These are phyloP conservation scores for Lagerstroemia speciosa DNA, from an alignment of 345 rosid species.

Conservation along the genomic window DNA sequence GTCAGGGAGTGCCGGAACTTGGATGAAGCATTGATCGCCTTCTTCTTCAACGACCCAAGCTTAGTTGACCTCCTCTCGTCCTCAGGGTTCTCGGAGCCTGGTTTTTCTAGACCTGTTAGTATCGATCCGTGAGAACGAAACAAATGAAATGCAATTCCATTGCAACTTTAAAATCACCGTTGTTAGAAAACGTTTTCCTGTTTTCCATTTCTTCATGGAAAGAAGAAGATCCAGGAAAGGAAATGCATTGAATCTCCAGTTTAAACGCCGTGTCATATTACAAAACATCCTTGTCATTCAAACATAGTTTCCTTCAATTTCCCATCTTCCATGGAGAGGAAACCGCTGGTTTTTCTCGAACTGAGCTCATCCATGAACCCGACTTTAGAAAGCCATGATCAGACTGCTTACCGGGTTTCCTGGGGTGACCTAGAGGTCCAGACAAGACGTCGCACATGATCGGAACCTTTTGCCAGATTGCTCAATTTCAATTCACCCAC, in stretches of 20 bases:
- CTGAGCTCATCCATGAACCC: background rate
- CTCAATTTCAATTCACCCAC: conserved; percentile 4
- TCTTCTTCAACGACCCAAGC: conserved; percentile 62
- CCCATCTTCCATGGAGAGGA: background rate
- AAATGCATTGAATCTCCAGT: background rate
- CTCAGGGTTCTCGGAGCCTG: conserved; percentile 29
- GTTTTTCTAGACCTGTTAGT: background rate
- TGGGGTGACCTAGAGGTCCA: conserved; percentile 33
- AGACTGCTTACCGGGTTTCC: conserved; percentile 34
- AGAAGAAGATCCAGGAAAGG: too few species aligned
- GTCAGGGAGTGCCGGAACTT: conserved; percentile 68
- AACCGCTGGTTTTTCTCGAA: background rate
- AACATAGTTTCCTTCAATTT: background rate
- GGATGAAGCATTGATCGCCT: conserved; percentile 58
- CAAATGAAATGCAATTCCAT: too few species aligned
- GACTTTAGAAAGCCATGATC: too few species aligned
- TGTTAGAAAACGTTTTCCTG: too few species aligned
- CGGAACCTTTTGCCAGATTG: conserved; percentile 13
- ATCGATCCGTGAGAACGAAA: too few species aligned
- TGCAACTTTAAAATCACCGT: too few species aligned
- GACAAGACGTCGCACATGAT: conserved; percentile 42
- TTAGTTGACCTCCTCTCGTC: conserved; percentile 52
- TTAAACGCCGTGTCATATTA: background rate
- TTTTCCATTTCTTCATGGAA: too few species aligned
- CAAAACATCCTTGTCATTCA: background rate